Percentiles rank a stretch among this genome's conserved stretches.
Evolutionary conservation across 2,329 filamentous ascomycete genomes (phyloP).

Genomic region (Tolypocladium endophyticum): DNA sequence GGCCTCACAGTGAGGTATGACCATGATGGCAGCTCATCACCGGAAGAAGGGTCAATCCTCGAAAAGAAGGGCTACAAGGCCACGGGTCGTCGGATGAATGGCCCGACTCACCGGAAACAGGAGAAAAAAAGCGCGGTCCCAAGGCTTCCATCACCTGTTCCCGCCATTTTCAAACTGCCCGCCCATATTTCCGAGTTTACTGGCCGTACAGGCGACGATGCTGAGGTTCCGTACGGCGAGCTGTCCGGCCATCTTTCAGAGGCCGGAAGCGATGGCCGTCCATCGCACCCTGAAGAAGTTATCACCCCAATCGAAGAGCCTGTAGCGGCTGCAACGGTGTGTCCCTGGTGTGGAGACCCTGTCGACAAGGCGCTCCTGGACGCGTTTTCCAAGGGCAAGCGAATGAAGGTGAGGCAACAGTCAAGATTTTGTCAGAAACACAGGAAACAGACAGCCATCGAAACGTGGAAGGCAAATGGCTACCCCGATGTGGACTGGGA

Average conservation of each 20-base stretch:
- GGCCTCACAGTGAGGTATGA: slow-evolving; percentile 1
- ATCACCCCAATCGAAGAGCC: slow-evolving; percentile 1
- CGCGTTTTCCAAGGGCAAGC: slow-evolving; percentile 34
- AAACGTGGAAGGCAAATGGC: slow-evolving; percentile 35
- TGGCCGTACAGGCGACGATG: neutral
- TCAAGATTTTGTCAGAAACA: slow-evolving; percentile 55
- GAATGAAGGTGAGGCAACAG: slow-evolving; percentile 48
- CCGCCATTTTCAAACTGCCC: slow-evolving; percentile 11
- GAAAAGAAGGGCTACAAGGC: neutral
- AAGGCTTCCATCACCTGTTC: slow-evolving; percentile 6
- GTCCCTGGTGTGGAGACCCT: slow-evolving; percentile 55
- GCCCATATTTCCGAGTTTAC: slow-evolving; percentile 5
- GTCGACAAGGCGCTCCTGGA: slow-evolving; percentile 47
- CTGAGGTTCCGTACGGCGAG: neutral
- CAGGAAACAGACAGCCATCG: slow-evolving; percentile 41
- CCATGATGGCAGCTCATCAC: neutral
- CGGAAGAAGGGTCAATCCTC: neutral
- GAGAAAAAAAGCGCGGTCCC: neutral
- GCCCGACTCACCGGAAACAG: neutral
- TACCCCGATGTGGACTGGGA: slow-evolving; percentile 69
- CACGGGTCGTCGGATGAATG: neutral
- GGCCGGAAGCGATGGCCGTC: neutral
- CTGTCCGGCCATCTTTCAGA: slow-evolving; percentile 1
- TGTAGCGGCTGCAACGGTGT: slow-evolving; percentile 25
- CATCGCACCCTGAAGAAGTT: neutral